These are phyloP conservation scores for Backusella macrospora DNA, from an alignment of 192 early-diverging fungal genomes.

Conservation along the genomic window DNA sequence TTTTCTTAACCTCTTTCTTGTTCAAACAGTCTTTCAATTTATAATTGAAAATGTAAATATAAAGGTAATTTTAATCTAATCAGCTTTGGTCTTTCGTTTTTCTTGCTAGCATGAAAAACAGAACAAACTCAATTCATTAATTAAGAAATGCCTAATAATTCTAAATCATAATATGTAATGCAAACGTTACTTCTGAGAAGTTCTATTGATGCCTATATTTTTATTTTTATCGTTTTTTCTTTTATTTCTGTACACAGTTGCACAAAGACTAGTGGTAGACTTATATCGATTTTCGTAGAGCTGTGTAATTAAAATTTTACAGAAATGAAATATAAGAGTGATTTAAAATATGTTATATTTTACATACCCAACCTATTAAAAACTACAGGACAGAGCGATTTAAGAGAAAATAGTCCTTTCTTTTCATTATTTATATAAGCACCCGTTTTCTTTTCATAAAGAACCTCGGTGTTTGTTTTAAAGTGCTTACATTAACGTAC, in stretches of 20 bases:
- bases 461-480: neutral
- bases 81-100: neutral
- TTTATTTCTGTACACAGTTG: conserved; percentile 2
- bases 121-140: neutral
- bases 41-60: neutral
- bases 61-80: neutral
- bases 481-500: neutral
- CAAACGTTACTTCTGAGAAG: neutral
- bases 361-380: too few relatives aligned
- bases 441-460: neutral
- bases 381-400: too few relatives aligned
- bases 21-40: neutral
- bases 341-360: neutral
- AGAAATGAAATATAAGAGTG: neutral
- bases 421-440: neutral
- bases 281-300: neutral
- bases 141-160: neutral
- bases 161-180: neutral
- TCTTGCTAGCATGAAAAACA: neutral
- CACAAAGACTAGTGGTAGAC: neutral
- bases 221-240: neutral
- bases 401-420: too few relatives aligned
- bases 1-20: neutral
- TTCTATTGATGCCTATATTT: neutral
- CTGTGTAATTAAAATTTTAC: neutral